Evolutionary conservation across 345 rosid genomes (phyloP).

Genomic region (Salix brachista): DNA sequence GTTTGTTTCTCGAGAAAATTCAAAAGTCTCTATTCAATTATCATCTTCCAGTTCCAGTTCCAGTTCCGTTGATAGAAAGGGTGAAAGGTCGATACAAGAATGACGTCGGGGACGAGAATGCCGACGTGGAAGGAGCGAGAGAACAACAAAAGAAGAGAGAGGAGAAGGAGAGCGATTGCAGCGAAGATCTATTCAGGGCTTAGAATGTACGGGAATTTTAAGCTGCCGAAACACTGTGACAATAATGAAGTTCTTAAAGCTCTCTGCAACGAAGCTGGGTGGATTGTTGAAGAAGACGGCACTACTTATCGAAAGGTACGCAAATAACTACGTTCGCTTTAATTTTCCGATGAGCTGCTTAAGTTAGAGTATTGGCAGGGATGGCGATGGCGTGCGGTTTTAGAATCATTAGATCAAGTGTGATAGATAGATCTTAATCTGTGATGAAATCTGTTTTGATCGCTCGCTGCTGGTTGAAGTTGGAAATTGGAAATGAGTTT

Average conservation of each 20-base stretch:
- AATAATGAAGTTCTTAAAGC: slow-evolving; percentile 97
- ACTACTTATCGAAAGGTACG: slow-evolving; percentile 89
- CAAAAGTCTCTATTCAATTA: not conserved
- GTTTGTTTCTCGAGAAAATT: slow-evolving; percentile 22
- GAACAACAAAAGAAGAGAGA: slow-evolving; percentile 89
- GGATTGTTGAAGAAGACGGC: slow-evolving; percentile 97
- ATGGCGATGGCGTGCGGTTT: not conserved
- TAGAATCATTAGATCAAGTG: not conserved
- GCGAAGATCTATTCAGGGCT: slow-evolving; percentile 92
- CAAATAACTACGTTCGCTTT: not conserved
- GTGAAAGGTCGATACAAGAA: slow-evolving; percentile 11
- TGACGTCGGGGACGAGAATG: slow-evolving; percentile 90
- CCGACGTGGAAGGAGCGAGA: slow-evolving; percentile 99
- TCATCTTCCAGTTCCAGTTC: not conserved
- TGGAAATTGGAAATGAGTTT: not conserved
- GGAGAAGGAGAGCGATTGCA: slow-evolving; percentile 88
- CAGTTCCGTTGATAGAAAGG: not conserved
- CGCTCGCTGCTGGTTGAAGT: not conserved
- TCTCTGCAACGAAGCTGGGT: slow-evolving; percentile 88
- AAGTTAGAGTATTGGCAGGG: not conserved
- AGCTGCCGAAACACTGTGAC: slow-evolving; percentile 97
- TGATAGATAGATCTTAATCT: slow-evolving; percentile 3
- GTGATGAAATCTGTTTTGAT: not conserved
- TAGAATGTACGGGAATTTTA: slow-evolving; percentile 83
- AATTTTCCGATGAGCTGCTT: not conserved